These are phyloP conservation scores for Aspergillus puulaauensis DNA, from an alignment of 2,329 filamentous ascomycete species.

Conservation along the genomic window DNA sequence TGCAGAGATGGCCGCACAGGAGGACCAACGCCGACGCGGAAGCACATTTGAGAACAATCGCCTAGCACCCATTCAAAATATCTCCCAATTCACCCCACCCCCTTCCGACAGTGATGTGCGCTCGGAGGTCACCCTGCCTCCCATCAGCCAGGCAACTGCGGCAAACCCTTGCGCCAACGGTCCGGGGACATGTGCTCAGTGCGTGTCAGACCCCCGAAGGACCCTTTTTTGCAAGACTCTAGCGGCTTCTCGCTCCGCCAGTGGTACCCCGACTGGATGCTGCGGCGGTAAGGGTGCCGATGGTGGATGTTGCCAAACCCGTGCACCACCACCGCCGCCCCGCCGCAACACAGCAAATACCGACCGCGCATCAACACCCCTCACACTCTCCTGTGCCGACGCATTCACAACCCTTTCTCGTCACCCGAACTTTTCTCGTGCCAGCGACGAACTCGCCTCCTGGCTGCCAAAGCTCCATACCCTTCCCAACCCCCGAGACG, in stretches of 20 bases:
- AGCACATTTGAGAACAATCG: conserved; percentile 41
- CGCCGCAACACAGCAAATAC: conserved; percentile 11
- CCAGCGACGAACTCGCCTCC: conserved; percentile 69
- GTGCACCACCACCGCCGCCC: conserved; percentile 26
- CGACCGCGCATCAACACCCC: conserved; percentile 26
- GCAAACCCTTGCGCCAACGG: conserved; percentile 60
- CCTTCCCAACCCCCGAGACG: conserved; percentile 40
- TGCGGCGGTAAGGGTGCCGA: conserved; percentile 60
- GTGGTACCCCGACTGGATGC: conserved; percentile 50
- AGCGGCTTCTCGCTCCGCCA: conserved; percentile 57
- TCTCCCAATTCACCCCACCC: conserved; percentile 52
- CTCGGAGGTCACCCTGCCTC: conserved; percentile 48
- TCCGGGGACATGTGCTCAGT: conserved; percentile 77
- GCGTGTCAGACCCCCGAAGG: conserved; percentile 72
- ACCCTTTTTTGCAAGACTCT: conserved; percentile 81
- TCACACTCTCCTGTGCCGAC: conserved; percentile 72
- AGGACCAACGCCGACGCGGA: conserved; percentile 44
- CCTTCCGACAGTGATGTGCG: conserved; percentile 59
- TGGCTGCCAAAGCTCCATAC: conserved; percentile 75
- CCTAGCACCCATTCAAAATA: conserved; percentile 47
- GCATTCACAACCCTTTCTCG: conserved; percentile 76
- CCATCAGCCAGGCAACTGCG: conserved; percentile 36
- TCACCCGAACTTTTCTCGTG: conserved; percentile 72
- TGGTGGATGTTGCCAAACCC: conserved; percentile 62
- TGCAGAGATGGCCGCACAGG: conserved; percentile 61